Percentiles rank a stretch among this genome's conserved stretches.
Evolutionary conservation across 2,329 filamentous ascomycete species (phyloP).

Genomic region (Plectosphaerella cucumerina): DNA sequence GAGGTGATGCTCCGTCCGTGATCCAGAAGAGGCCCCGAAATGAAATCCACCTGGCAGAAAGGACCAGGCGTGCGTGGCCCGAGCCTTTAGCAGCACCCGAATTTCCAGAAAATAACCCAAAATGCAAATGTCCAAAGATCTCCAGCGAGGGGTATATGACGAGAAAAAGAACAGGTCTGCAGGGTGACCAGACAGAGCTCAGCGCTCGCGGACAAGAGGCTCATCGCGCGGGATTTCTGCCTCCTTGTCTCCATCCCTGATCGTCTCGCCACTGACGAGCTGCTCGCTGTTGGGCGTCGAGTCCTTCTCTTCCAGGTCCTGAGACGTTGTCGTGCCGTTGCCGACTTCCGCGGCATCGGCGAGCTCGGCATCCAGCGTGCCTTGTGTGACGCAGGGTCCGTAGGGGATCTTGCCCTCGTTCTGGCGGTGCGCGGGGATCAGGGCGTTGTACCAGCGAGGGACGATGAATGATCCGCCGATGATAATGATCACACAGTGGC

Average conservation of each 20-base stretch:
- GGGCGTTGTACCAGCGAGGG: slow-evolving; percentile 48
- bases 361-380: slow-evolving; percentile 10
- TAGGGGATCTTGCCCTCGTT: slow-evolving; percentile 36
- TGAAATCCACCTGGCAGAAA: too few relatives aligned
- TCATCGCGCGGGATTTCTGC: not conserved
- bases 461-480: slow-evolving; percentile 44
- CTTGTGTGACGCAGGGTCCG: slow-evolving; percentile 10
- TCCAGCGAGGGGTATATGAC: too few relatives aligned
- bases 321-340: not conserved
- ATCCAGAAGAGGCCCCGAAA: too few relatives aligned
- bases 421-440: slow-evolving; percentile 42
- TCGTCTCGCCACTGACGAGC: not conserved
- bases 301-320: slow-evolving; percentile 4
- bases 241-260: not conserved
- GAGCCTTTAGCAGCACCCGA: too few relatives aligned
- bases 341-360: slow-evolving; percentile 2
- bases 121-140: too few relatives aligned
- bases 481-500: slow-evolving; percentile 40
- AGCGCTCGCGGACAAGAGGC: not conserved
- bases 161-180: too few relatives aligned
- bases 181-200: not conserved
- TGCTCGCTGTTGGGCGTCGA: not conserved
- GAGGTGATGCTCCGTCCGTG: too few relatives aligned
- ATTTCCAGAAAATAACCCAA: too few relatives aligned
- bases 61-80: too few relatives aligned